Evolutionary conservation across 345 rosid species (phyloP), one percentile per base, ranked within the genome.

Genomic region (Citrus unshiu): DNA sequence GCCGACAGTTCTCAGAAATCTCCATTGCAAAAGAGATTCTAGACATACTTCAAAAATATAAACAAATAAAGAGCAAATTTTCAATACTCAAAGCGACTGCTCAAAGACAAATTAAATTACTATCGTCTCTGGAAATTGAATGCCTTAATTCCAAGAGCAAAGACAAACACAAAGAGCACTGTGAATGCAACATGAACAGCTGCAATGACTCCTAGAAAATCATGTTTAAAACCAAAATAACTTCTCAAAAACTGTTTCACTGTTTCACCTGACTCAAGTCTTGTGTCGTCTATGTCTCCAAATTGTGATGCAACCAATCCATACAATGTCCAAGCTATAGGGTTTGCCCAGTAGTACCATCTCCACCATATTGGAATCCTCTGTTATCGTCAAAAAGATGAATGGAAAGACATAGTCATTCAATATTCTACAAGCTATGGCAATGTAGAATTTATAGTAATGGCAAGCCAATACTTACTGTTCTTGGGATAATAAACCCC

Each of bases 401-500:
- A 34, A 34, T 25, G 39, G 25, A 75, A 27, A 2, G 30, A 22
- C 9, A 16, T 1, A 12, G 6, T 27, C 7, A 27, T 24, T 22
- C 18, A 21, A 69, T 69, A 30, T 25, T 30, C 29, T 43, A 24
- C 18, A 18, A 25, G 30, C 1, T 25, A 13, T 22, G 43, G 43
- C 21, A 65, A 65, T 21, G 5, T 8, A 32, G 14, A 22, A 65
- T 65, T 18, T 65, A n/a, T 32, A 18, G 9, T 43, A 22, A 24
- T 29, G 7, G 40, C 22, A 9, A 22, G 3, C 6, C n/a, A 46
- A 16, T 32, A 62, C 86, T 81, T 81, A 87, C 91, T 1, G 88
- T 64, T 60, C 86, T 75, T 0, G 91, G 85, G 68, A 88, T 37
- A 13, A 83, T 39, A 40, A 86, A 88, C 76, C 91, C 91, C 0